Evolutionary conservation across 371 early-diverging fungal genomes (phyloP).

Genomic region (Mucor velutinosus): DNA sequence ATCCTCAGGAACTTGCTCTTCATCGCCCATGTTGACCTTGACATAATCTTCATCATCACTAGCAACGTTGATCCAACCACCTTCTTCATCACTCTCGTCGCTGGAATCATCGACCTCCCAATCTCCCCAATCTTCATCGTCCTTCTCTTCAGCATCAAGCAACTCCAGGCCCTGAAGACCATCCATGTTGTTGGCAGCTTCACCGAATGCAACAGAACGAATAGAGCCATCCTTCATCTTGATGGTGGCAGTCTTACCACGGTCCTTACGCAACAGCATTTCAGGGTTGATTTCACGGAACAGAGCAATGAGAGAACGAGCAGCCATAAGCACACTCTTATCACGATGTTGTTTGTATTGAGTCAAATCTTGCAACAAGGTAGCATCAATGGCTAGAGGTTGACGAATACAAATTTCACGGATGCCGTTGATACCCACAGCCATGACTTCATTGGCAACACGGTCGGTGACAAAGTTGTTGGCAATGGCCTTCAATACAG

Average conservation of each 20-base stretch:
- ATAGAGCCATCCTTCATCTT: slow-evolving; percentile 67
- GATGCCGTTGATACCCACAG: slow-evolving; percentile 90
- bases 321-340: slow-evolving; percentile 91
- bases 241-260: slow-evolving; percentile 85
- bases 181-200: slow-evolving; percentile 56
- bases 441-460: slow-evolving; percentile 89
- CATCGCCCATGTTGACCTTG: slow-evolving; percentile 45
- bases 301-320: slow-evolving; percentile 84
- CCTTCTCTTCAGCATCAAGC: slow-evolving; percentile 48
- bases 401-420: slow-evolving; percentile 91
- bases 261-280: slow-evolving; percentile 87
- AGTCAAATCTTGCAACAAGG: slow-evolving; percentile 84
- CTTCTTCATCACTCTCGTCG: slow-evolving; percentile 53
- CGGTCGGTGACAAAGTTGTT: slow-evolving; percentile 95
- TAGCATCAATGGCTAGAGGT: slow-evolving; percentile 89
- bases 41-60: slow-evolving; percentile 54
- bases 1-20: slow-evolving; percentile 24
- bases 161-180: slow-evolving; percentile 83
- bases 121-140: slow-evolving; percentile 56
- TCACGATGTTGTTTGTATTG: slow-evolving; percentile 91
- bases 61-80: slow-evolving; percentile 50
- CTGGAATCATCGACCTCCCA: slow-evolving; percentile 69
- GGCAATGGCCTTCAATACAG: slow-evolving; percentile 86
- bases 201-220: slow-evolving; percentile 69
- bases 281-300: slow-evolving; percentile 95